Evolutionary conservation across 495 filamentous ascomycete species (phyloP), one percentile per base, ranked within the genome.

Genomic region (Pseudoneurospora amorphoporcata): DNA sequence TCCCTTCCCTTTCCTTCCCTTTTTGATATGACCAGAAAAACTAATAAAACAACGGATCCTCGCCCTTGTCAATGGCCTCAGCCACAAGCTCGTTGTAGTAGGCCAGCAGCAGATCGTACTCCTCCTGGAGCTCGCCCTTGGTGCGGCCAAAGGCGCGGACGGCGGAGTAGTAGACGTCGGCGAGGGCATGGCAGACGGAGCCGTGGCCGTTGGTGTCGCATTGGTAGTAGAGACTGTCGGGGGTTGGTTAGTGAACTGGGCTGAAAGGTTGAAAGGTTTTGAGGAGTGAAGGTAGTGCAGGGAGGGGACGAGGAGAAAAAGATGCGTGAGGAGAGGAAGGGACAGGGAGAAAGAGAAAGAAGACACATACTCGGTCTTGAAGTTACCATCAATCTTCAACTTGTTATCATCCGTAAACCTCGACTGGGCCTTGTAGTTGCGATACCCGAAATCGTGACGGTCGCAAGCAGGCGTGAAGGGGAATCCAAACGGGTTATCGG

Each of bases 361-460:
- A 6, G 45, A 10, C 10, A 75, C 76, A n/a, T 69, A 80, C 77
- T 86, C 85, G 0, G 43, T 71, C 72, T 82, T 82, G 68, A 86
- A 86, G 40, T 85, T 83, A 39, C 77, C 69, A 47, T 86, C 85
- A 69, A 87, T 81, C 19, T 42, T 76, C 53, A 72, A n/a, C 41
- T 79, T 80, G n/a, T 70, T 73, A 8, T 23, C 69, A 0, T 77
- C 75, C 0, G 80, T 84, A 76, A 86, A 85, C 8, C 85, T 77
- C 5, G 38, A 72, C 70, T 85, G 83, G 7, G 37, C 65, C 72
- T 83, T 81, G 73, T 79, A 85, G 74, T 86, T 87, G 5, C 78
- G 73, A 72, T 85, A 87, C 0, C 84, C 85, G 69, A 87, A 87
- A 65, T 87, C 85, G 73, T 87, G 85, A 23, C 85, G 80, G 58